Conservation (phyloP, 1,139 yeast species). For the Chernovozyma aurita region DNA sequence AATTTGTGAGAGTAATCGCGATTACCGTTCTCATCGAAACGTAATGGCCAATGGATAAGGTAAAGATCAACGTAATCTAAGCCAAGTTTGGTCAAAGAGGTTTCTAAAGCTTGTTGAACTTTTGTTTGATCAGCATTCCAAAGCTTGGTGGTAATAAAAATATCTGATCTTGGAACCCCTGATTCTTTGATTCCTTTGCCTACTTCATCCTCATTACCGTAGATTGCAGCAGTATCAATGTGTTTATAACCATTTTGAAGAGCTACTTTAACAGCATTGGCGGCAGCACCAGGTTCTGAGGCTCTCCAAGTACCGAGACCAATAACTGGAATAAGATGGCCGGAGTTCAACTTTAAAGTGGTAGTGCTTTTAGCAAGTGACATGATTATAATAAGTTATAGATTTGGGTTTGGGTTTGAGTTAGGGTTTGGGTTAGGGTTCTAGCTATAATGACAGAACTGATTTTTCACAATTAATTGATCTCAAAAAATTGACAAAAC, state of each 20-base stretch:
- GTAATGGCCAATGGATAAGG: slow-evolving; percentile 84
- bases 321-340: slow-evolving; percentile 59
- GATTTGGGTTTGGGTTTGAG: too few species aligned
- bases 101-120: slow-evolving; percentile 55
- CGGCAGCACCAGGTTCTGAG: slow-evolving; percentile 50
- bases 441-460: too few species aligned
- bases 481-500: too few species aligned
- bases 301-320: slow-evolving; percentile 85
- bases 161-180: slow-evolving; percentile 62
- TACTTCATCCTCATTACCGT: slow-evolving; percentile 62
- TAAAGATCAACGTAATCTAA: slow-evolving; percentile 80
- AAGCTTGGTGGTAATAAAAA: slow-evolving; percentile 77
- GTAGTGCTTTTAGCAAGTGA: slow-evolving; percentile 10
- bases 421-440: too few species aligned
- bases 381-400: too few species aligned
- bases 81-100: slow-evolving; percentile 61
- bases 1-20: slow-evolving; percentile 46
- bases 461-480: too few species aligned
- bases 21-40: slow-evolving; percentile 17
- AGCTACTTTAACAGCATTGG: slow-evolving; percentile 58
- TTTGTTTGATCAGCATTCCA: slow-evolving; percentile 66
- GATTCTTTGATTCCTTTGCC: slow-evolving; percentile 64
- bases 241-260: slow-evolving; percentile 70
- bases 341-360: slow-evolving; percentile 51
- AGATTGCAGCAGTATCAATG: slow-evolving; percentile 73